phyloP scores from a whole-genome alignment of 306 rosid species.

The Gillenia trifoliata region DNA sequence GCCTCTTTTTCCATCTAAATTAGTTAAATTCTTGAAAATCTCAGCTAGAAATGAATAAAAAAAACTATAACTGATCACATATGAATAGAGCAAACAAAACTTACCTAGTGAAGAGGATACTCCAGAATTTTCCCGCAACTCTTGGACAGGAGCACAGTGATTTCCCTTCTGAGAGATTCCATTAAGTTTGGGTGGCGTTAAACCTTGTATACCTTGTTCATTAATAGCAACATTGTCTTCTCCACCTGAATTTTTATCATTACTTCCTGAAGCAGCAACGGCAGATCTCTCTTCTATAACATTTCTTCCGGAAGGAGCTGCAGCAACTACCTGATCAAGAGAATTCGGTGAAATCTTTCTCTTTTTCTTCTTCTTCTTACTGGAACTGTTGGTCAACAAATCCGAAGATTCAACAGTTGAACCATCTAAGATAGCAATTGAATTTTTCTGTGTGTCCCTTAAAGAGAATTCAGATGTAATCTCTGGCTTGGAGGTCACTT shows the following conservation, averaged over 20 bases:
- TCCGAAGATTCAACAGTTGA: constrained; percentile 27
- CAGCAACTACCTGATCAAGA: constrained; percentile 18
- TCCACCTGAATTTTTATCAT: constrained; percentile 11
- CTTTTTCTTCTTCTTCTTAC: constrained; percentile 23
- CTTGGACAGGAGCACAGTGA: neutral
- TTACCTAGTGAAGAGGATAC: constrained; percentile 24
- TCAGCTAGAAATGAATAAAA: neutral
- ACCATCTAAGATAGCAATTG: constrained; percentile 24
- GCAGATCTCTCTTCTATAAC: constrained; percentile 23
- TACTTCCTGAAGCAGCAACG: constrained; percentile 1
- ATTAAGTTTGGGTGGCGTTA: too few relatives aligned
- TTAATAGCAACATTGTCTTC: constrained; percentile 6
- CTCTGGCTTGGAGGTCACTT: constrained; percentile 24
- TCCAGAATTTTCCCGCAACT: constrained; percentile 16
- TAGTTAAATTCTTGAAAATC: neutral
- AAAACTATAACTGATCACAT: neutral
- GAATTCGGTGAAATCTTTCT: constrained; percentile 24
- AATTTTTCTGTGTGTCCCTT: constrained; percentile 30
- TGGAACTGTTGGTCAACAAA: constrained; percentile 15
- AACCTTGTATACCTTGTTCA: neutral
- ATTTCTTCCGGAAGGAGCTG: constrained; percentile 32
- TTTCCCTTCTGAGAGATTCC: neutral
- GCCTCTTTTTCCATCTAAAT: neutral
- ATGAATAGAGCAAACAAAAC: constrained; percentile 18
- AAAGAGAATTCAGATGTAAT: constrained; percentile 26